phyloP scores from a whole-genome alignment of 768 basidiomycete genomes.

The Lactarius akahatsu region DNA sequence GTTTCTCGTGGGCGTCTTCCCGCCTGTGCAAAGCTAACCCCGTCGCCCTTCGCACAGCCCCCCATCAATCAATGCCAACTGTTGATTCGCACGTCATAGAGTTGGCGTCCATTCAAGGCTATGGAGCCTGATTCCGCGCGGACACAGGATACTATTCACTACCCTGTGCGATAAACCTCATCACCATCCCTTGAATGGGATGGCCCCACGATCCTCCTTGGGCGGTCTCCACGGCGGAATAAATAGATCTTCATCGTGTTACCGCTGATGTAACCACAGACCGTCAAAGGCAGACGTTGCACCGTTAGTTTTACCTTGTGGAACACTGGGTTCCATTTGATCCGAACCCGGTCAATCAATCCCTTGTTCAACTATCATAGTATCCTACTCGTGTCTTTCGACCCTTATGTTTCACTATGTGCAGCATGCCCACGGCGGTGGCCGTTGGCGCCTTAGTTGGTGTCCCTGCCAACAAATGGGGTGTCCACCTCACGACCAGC shows the following conservation, averaged over 20 bases:
- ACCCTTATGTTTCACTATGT: not conserved
- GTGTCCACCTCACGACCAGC: not conserved
- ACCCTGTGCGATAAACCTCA: too few relatives aligned
- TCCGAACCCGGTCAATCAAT: not conserved
- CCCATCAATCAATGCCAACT: slow-evolving; percentile 8
- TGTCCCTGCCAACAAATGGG: not conserved
- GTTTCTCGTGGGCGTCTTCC: not conserved
- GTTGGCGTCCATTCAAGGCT: not conserved
- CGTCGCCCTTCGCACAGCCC: slow-evolving; percentile 10
- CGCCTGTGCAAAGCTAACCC: not conserved
- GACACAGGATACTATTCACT: not conserved
- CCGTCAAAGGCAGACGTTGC: not conserved
- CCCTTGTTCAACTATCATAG: not conserved
- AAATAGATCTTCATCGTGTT: not conserved
- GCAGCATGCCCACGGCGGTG: not conserved
- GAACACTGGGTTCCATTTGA: not conserved
- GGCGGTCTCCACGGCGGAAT: slow-evolving; percentile 8
- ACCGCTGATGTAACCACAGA: not conserved
- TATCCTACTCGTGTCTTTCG: too few relatives aligned
- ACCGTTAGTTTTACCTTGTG: not conserved
- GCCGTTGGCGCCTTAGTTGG: not conserved
- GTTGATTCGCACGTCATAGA: not conserved
- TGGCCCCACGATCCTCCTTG: too few relatives aligned
- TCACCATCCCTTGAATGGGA: not conserved
- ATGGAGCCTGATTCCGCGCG: not conserved